Evolutionary conservation across 192 early-diverging fungal species (phyloP).

Genomic region (Jimgerdemannia flammicorona): DNA sequence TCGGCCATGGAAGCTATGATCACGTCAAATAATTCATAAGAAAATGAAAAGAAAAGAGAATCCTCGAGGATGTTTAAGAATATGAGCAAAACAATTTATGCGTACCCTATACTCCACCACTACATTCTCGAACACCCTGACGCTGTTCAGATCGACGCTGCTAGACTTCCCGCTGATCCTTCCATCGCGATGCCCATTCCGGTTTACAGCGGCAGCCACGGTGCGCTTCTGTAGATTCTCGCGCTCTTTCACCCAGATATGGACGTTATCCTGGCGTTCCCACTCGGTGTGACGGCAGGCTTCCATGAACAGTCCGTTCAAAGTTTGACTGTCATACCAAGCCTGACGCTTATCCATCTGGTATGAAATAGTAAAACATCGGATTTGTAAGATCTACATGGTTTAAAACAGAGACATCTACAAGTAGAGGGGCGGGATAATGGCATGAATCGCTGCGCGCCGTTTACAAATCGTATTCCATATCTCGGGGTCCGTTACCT

Average conservation of each 20-base stretch:
- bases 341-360: constrained; percentile 32
- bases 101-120: constrained; percentile 13
- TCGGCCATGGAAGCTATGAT: constrained; percentile 30
- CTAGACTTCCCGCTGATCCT: constrained; percentile 6
- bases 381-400: no score
- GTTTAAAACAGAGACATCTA: neutral
- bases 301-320: constrained; percentile 26
- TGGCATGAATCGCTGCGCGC: no score
- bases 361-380: neutral
- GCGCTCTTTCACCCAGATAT: constrained; percentile 12
- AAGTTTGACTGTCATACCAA: constrained; percentile 30
- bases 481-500: neutral
- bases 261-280: constrained; percentile 17
- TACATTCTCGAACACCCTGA: constrained; percentile 21
- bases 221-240: neutral
- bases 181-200: constrained; percentile 6
- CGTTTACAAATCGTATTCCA: no score
- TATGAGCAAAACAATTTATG: no score
- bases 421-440: neutral
- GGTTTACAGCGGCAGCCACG: neutral
- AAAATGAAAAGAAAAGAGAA: neutral
- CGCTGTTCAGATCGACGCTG: constrained; percentile 1
- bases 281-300: constrained; percentile 10
- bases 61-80: no score
- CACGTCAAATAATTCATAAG: no score